These are phyloP conservation scores for Phytophthora hybrid DNA, from an alignment of 352 stramenopile species.

Conservation along the genomic window DNA sequence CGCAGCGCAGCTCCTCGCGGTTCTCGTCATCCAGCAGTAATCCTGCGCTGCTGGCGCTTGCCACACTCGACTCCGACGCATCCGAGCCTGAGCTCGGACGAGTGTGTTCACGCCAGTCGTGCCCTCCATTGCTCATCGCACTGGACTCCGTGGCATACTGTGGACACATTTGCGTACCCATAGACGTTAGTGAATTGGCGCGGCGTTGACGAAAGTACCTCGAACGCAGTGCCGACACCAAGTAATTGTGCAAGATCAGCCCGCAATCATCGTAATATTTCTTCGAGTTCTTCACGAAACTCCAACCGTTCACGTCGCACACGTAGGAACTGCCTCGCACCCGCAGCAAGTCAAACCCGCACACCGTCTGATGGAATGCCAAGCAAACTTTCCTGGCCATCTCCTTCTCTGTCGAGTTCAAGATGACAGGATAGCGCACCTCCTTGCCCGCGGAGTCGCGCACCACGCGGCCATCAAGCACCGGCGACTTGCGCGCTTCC, in stretches of 20 bases:
- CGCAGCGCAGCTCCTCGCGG: conserved; percentile 97
- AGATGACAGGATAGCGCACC: conserved; percentile 98
- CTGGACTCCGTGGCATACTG: conserved; percentile 80
- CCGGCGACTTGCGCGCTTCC: conserved; percentile 98
- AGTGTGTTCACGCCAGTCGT: conserved; percentile 47
- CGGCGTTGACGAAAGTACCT: conserved; percentile 81
- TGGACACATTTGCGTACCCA: conserved; percentile 73
- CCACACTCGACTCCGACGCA: conserved; percentile 74
- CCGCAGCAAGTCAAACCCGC: conserved; percentile 98
- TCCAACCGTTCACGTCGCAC: conserved; percentile 99
- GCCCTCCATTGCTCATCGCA: conserved; percentile 23
- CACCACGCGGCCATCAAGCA: conserved; percentile 95
- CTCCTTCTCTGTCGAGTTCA: conserved; percentile 98
- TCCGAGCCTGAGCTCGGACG: conserved; percentile 74
- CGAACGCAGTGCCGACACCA: conserved; percentile 82
- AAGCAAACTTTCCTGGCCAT: conserved; percentile 95
- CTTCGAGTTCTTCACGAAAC: conserved; percentile 98
- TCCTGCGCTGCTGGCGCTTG: conserved; percentile 56
- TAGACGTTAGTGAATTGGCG: conserved; percentile 55
- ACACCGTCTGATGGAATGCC: conserved; percentile 99
- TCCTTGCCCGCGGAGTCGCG: conserved; percentile 98
- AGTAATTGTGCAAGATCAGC: conserved; percentile 94
- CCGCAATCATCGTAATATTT: conserved; percentile 99
- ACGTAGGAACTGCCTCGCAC: conserved; percentile 95
- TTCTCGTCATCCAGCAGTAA: conserved; percentile 68